Evolutionary conservation across 169 alveolate species (phyloP), one percentile per base, ranked within the genome.

Genomic region (Cryptosporidium andersoni): DNA sequence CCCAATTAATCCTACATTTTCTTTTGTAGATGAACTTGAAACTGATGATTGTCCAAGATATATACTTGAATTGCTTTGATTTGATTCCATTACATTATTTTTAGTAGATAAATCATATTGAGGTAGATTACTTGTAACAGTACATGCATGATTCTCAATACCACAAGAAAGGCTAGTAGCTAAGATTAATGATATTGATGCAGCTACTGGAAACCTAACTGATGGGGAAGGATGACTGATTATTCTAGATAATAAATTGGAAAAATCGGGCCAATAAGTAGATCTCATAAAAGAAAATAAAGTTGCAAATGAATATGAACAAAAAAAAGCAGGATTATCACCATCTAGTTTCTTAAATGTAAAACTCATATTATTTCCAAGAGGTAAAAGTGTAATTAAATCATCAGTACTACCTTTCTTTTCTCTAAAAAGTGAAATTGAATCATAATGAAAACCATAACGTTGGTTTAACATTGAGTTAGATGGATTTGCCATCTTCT

Each of bases 141-240:
- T n/a, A 8, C 48, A 48, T 5, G 53, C 40, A 43, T 74, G 85
- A 39, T 42, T 42, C 8, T 49, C 45, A 5, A 58, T 49, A 4
- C 85, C 43, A 49, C 63, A 55, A 14, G 74, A 74, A 25, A 74
- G 67, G 2, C 74, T 68, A 6, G 66, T 74, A 5, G 67, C 85
- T 1, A 74, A 62, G 9, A 74, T 74, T 37, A 74, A 47, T 25
- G 85, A 58, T 55, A 74, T 74, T 4, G 85, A 74, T 1, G 85
- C 85, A 7, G 85, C 85, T 40, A 74, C 45, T 9, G 85, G 85
- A 0, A 74, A 63, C 49, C 85, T 74, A 7, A 74, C 85, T 1
- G 68, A 56, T 6, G 42, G 49, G 16, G 47, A n/a, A 25, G 68
- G 62, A 9, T 55, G 55, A 16, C 62, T 63, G 40, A 62, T 64